Evolutionary conservation across 805 yeast genomes (phyloP), one percentile per base, ranked within the genome.

Genomic region (Candida endomychidarum): DNA sequence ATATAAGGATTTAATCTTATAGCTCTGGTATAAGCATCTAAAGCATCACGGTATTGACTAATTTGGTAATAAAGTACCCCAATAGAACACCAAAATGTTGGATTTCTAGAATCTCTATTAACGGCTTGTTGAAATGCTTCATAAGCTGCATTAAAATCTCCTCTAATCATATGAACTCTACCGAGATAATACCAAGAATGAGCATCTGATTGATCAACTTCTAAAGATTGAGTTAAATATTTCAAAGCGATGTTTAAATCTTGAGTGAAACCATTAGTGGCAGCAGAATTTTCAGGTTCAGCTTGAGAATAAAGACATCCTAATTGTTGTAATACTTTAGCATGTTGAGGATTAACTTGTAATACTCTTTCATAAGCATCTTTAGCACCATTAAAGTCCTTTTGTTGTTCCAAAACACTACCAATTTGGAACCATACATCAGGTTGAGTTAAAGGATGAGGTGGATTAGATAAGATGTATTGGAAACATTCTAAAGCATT

Each of bases 401-500:
- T 81, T 67, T 86, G 91, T 58, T 86, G 96, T 61, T 93, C 99
- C 53, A 93, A 75, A 2, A 93, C 98, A 22, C 89, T 85, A 28
- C 99, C 99, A 48, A 93, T 86, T 66, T 93, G 99, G 70, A 93
- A 93, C 98, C 98, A 93, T 40, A 93, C 95, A 60, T 93, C 99
- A 37, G 96, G 88, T 60, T 88, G 96, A 34, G 97, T 90, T 48
- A 93, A 71, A 1, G 99, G 99, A 39, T 88, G 83, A 1, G 99
- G 99, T 0, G 99, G 98, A 63, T 83, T 84, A 42, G 81, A 74
- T 50, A 93, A 66, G 47, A 93, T 93, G 61, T 91, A 93, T 57
- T 88, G 84, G 74, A 93, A 93, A 61, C 98, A 93, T 60, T 93
- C 97, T 43, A 93, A 72, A 2, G 96, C 95, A 56, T 84, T 86